phyloP scores from a whole-genome alignment of 116 monocot species.

The Dioscorea cayenensis region DNA sequence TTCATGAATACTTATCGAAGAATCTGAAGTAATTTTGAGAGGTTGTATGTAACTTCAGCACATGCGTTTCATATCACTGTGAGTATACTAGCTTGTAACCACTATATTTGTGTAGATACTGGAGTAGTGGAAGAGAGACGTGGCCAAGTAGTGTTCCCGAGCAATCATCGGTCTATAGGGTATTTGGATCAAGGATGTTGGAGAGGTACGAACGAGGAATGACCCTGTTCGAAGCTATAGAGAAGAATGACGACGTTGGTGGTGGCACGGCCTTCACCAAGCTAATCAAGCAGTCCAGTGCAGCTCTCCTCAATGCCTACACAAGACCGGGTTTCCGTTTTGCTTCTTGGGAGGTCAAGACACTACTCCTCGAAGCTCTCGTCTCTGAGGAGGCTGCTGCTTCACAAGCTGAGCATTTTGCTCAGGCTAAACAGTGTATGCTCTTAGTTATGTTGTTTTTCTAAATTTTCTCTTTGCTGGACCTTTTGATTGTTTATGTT shows the following conservation, averaged over 20 bases:
- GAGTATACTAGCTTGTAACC: neutral
- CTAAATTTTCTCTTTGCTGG: neutral
- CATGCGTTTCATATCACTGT: neutral
- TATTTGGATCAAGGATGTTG: conserved; percentile 69
- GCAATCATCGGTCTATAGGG: conserved; percentile 56
- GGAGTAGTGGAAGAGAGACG: conserved; percentile 66
- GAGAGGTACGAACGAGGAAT: conserved; percentile 72
- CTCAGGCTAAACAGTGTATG: conserved; percentile 50
- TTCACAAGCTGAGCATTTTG: conserved; percentile 49
- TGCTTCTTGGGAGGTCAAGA: conserved; percentile 87
- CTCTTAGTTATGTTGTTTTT: conserved; percentile 2
- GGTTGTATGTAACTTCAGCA: too few species aligned
- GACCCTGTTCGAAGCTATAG: conserved; percentile 68
- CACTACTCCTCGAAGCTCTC: conserved; percentile 58
- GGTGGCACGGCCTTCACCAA: conserved; percentile 54
- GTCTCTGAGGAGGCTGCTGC: conserved; percentile 64
- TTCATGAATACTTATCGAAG: too few species aligned
- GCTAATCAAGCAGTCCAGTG: conserved; percentile 71
- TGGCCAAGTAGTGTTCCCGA: conserved; percentile 82
- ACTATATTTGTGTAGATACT: conserved; percentile 35
- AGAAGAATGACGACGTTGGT: conserved; percentile 57
- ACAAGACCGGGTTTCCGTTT: conserved; percentile 52
- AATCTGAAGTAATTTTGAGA: too few species aligned
- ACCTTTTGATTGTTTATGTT: too few species aligned
- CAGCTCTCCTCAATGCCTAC: conserved; percentile 84